phyloP scores from a whole-genome alignment of 768 basidiomycete genomes.

The Lactifluus echinatus region DNA sequence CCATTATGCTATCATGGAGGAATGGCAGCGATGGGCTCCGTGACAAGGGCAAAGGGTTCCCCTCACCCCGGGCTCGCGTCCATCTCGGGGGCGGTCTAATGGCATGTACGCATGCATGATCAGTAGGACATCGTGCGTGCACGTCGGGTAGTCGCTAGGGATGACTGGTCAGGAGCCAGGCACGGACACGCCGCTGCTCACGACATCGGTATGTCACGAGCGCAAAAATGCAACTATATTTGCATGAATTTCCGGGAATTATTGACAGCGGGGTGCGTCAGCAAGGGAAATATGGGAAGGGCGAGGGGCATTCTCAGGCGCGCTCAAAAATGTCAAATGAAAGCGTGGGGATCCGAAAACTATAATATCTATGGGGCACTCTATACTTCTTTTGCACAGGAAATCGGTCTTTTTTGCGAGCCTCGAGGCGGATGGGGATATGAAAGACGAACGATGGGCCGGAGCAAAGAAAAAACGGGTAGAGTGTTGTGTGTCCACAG shows the following conservation, averaged over 20 bases:
- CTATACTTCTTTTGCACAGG: background rate
- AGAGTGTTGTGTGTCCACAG: background rate
- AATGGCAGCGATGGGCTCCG: background rate
- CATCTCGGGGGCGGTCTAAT: background rate
- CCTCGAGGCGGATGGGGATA: background rate
- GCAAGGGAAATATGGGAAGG: background rate
- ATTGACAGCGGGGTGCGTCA: slow-evolving; percentile 10
- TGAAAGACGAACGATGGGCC: background rate
- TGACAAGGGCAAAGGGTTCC: slow-evolving; percentile 1
- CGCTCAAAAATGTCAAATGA: background rate
- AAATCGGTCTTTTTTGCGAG: background rate
- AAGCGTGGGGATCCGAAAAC: background rate
- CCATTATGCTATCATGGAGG: background rate
- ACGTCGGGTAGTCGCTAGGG: background rate
- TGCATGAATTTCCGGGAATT: slow-evolving; percentile 7
- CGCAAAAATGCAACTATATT: slow-evolving; percentile 12
- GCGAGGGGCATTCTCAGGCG: slow-evolving; percentile 5
- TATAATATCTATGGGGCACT: background rate
- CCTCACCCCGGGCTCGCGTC: background rate
- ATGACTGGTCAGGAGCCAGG: background rate
- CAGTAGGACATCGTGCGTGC: background rate
- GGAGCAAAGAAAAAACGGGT: background rate
- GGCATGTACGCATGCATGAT: background rate
- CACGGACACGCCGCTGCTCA: background rate
- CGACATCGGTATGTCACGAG: slow-evolving; percentile 14